Conservation (phyloP, 257 asterid species). For the Solanum arcanum region DNA sequence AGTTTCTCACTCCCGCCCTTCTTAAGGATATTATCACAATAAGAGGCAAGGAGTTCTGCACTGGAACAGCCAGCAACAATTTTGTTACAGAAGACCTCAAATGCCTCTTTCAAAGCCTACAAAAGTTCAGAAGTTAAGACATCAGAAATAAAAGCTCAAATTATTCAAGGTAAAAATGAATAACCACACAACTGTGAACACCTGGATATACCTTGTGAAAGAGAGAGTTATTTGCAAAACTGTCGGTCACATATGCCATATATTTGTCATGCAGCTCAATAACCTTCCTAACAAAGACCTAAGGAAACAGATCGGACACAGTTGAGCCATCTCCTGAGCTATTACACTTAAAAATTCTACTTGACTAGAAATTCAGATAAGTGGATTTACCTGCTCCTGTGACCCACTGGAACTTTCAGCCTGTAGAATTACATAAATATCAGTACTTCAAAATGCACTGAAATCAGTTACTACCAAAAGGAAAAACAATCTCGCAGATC, state of each 20-base stretch:
- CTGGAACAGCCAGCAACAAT: slow-evolving; percentile 24
- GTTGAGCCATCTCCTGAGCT: neutral
- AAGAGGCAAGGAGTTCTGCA: slow-evolving; percentile 40
- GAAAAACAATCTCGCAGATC: neutral
- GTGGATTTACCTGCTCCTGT: slow-evolving; percentile 28
- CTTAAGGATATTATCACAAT: slow-evolving; percentile 41
- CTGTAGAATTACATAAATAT: slow-evolving; percentile 12
- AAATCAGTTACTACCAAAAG: neutral
- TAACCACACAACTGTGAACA: neutral
- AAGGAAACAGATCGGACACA: neutral
- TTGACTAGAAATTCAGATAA: neutral
- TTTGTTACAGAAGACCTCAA: slow-evolving; percentile 47
- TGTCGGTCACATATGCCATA: slow-evolving; percentile 20
- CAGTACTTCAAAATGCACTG: slow-evolving; percentile 1
- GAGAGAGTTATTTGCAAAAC: slow-evolving; percentile 27
- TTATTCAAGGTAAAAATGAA: neutral
- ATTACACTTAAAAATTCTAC: neutral
- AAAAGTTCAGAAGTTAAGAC: neutral
- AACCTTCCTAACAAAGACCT: slow-evolving; percentile 31
- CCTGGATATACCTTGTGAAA: slow-evolving; percentile 32
- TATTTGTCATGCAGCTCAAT: slow-evolving; percentile 44
- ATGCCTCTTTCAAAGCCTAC: slow-evolving; percentile 46
- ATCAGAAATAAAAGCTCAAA: neutral
- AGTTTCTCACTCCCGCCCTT: slow-evolving; percentile 42
- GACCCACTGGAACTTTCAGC: slow-evolving; percentile 27